Evolutionary conservation across 371 early-diverging fungal species (phyloP).

Genomic region (Lichtheimia ramosa): DNA sequence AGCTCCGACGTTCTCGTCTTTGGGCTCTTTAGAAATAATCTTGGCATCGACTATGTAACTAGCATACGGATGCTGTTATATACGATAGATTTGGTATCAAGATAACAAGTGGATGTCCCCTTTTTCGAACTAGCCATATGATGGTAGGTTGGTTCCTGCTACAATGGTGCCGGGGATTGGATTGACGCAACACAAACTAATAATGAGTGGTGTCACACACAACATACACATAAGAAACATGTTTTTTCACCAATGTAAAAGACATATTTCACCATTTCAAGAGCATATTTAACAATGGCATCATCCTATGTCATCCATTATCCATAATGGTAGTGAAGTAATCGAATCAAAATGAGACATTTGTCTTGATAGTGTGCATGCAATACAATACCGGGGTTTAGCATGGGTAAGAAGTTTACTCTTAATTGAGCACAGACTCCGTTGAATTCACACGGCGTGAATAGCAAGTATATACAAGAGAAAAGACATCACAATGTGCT

Average conservation of each 20-base stretch:
- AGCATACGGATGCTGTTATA: background rate
- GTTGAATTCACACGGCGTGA: too few relatives aligned
- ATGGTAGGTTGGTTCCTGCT: background rate
- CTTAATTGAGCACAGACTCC: too few relatives aligned
- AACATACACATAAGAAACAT: background rate
- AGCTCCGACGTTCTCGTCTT: background rate
- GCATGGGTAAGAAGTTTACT: too few relatives aligned
- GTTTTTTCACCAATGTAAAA: background rate
- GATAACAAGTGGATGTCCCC: background rate
- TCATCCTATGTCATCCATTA: background rate
- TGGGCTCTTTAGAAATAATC: background rate
- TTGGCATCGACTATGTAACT: background rate
- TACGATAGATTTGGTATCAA: background rate
- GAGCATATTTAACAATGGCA: background rate
- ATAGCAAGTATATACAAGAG: too few relatives aligned
- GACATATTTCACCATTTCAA: background rate
- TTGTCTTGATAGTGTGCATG: too few relatives aligned
- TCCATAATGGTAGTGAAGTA: background rate
- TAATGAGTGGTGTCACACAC: background rate
- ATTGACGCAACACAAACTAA: background rate
- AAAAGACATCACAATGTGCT: too few relatives aligned
- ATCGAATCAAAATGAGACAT: too few relatives aligned
- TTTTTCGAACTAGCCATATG: background rate
- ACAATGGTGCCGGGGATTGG: background rate
- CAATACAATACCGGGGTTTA: too few relatives aligned